Evolutionary conservation across 192 early-diverging fungal species (phyloP), one percentile per base, ranked within the genome.

Genomic region (Coemansia pectinata): DNA sequence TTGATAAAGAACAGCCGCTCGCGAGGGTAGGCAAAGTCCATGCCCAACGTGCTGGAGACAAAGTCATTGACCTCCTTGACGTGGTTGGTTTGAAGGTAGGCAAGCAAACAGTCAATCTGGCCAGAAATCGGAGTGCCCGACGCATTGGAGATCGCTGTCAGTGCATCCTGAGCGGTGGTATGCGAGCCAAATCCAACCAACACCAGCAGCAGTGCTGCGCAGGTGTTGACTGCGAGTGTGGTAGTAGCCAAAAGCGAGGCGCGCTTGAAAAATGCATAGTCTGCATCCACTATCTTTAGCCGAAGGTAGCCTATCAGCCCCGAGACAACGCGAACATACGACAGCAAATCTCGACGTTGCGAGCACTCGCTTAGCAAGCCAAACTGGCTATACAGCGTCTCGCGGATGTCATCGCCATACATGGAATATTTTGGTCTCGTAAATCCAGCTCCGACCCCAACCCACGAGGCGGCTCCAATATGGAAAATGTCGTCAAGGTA

Each of bases 1-100:
- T 76, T 78, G 1, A 83, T 52, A 21, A 67, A 66, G 53, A 76
- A 83, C 42, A 83, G 77, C 19, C 77, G 77, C 14, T 83, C 81
- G 59, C 64, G 65, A 17, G 81, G 81, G 25, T 66, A 83, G 3
- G 60, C 58, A 73, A 83, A 78, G 45, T 79, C 76, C 77, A 83
- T 79, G 7, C 36, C 59, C 39, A 83, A 53, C 0, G 64, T 58
- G 34, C 27, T 21, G 7, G 50, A 31, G 12, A 79, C 45, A 63
- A 79, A 72, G 23, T 57, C 36, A 50, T 57, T 55, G 23, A 72
- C 66, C 1, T 70, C 67, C 45, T 68, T 69, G 41, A 66, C 44
- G 23, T 73, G 73, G 40, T 72, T 65, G 17, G 77, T 72, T 19
- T 45, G 47, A 5, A 83, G 73, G 42, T 69, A 63, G 0, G 65